Base-by-base conservation (phyloP, 306 rosid species). In the Trifolium repens region DNA sequence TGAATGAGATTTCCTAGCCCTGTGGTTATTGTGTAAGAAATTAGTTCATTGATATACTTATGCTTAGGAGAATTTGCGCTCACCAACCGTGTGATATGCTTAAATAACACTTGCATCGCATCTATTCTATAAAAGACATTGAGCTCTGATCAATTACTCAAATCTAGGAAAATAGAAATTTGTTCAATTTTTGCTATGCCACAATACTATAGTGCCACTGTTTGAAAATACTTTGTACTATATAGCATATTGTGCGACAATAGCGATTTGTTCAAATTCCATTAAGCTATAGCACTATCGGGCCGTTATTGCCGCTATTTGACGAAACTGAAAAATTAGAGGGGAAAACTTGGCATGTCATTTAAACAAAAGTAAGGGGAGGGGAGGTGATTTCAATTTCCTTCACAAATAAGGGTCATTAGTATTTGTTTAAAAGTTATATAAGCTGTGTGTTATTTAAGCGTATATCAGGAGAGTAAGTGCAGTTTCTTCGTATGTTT, bases 1-100 rank as follows among this genome's bases (percentile, higher is more conserved):
- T 76, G 59, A 50, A 63, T 67, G 77, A 3, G 75, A 71, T 57
- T 71, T 70, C 5, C 58, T 8, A 54, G 68, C 16, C 6, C 26
- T 42, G 17, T 39, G 58, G 6, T 65, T 63, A 39, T 12, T 9
- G 52, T n/a, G 5, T 50, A 55, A 32, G 35, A 32, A 32, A 32
- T 16, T 57, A 43, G 69, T 76, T 52, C 5, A 43, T 66, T 70
- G 44, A 44, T 10, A 37, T 61, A 15, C 72, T 77, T 10, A 37
- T 61, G 19, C 72, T 77, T 26, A 58, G 11, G 19, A 59, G 40
- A 59, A 14, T 27, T 27, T 60, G 19, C 11, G 0, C 1, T 60
- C 19, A 6, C 19, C 40, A 59, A 27, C 40, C 17, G 1, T 30
- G 40, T 13, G 5, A 59, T 30, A 27, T 59, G 10, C 64, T 58